phyloP scores from a whole-genome alignment of 441 rosid species.

The Adansonia grandidieri region DNA sequence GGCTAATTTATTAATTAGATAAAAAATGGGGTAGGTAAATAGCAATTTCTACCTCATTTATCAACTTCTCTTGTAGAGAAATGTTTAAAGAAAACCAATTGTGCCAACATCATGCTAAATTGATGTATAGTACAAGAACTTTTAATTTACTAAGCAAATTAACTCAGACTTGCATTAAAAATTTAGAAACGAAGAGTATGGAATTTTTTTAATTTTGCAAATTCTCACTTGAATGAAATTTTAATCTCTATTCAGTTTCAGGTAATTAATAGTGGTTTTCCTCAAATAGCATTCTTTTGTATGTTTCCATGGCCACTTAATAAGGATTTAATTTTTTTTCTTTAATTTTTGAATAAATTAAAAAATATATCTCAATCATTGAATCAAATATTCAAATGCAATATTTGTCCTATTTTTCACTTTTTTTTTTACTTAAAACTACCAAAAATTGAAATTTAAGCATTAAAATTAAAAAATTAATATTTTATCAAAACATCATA shows the following conservation, averaged over 20 bases:
- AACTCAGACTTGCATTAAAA: background rate
- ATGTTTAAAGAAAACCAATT: background rate
- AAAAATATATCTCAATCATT: too few relatives aligned
- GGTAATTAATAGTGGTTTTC: background rate
- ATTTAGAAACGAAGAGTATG: background rate
- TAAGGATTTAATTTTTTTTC: too few relatives aligned
- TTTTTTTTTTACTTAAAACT: too few relatives aligned
- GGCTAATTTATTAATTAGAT: slow-evolving; percentile 24
- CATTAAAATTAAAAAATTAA: too few relatives aligned
- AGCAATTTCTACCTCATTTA: slow-evolving; percentile 4
- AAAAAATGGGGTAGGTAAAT: slow-evolving; percentile 20
- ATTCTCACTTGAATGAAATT: background rate
- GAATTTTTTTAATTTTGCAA: background rate
- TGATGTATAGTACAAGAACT: background rate
- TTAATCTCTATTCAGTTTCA: background rate
- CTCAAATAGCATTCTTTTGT: background rate
- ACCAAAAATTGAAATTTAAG: too few relatives aligned
- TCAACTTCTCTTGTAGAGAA: background rate
- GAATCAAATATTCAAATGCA: too few relatives aligned
- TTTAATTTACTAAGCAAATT: background rate
- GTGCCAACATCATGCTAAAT: background rate
- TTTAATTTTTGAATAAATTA: too few relatives aligned
- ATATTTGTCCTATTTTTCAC: too few relatives aligned
- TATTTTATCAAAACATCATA: too few relatives aligned
- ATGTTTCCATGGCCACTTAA: background rate